These are phyloP conservation scores for Colletotrichum sp. DNA, from an alignment of 2,329 filamentous ascomycete genomes.

Conservation along the genomic window DNA sequence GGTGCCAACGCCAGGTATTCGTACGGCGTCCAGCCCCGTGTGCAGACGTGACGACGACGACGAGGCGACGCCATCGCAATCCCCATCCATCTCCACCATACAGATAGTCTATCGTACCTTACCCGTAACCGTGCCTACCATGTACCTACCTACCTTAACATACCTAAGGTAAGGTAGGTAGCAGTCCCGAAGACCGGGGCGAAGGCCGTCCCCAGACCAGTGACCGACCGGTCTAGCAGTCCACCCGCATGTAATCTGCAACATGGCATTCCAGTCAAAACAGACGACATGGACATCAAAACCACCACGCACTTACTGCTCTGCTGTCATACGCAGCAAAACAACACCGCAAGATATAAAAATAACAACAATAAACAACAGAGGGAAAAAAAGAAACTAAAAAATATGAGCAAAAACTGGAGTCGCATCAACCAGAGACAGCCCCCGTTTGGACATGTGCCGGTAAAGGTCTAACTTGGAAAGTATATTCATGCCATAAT, in stretches of 20 bases:
- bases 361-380: neutral
- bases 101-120: neutral
- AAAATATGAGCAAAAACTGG: neutral
- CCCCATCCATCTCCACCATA: neutral
- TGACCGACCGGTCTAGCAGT: neutral
- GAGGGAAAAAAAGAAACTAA: neutral
- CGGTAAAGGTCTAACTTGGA: neutral
- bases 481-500: conserved; percentile 2
- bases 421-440: neutral
- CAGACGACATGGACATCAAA: neutral
- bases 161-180: neutral
- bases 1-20: neutral
- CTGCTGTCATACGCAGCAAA: neutral
- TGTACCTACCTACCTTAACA: neutral
- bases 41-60: conserved; percentile 11
- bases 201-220: neutral
- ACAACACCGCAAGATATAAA: neutral
- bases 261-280: neutral
- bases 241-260: neutral
- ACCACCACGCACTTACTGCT: neutral
- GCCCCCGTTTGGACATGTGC: neutral
- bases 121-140: neutral
- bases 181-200: neutral
- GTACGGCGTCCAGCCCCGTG: neutral
- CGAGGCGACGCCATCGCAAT: neutral